Evolutionary conservation across 345 rosid species (phyloP).

Genomic region (Corchorus capsularis): DNA sequence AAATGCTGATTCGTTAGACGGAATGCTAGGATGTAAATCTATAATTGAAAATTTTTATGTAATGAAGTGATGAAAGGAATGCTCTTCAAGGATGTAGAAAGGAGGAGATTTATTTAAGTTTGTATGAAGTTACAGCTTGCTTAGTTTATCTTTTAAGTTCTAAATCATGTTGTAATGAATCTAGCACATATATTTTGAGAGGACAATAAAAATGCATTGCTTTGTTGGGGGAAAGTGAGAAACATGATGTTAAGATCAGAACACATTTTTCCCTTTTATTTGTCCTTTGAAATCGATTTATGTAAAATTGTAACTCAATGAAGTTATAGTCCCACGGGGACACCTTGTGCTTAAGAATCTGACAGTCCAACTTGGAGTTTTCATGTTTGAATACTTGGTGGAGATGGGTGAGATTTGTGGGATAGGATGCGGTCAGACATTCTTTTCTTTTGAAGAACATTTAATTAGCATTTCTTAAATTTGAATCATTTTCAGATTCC

Average conservation of each 20-base stretch:
- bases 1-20: background rate
- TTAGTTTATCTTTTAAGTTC: background rate
- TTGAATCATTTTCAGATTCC: conserved; percentile 60
- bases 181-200: background rate
- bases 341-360: background rate
- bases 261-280: background rate
- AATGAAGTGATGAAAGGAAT: background rate
- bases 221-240: background rate
- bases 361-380: background rate
- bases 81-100: background rate
- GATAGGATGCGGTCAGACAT: background rate
- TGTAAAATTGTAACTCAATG: background rate
- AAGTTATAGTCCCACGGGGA: background rate
- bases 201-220: background rate
- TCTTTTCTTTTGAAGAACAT: background rate
- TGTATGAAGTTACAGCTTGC: background rate
- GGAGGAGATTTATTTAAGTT: conserved; percentile 2
- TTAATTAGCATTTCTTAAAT: background rate
- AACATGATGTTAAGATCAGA: background rate
- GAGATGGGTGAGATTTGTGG: background rate
- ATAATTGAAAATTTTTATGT: background rate
- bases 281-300: background rate
- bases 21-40: background rate
- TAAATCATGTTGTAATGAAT: background rate
- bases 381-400: background rate